Base-by-base conservation (phyloP, 2,329 filamentous ascomycete species). In the Botrytis medusae region DNA sequence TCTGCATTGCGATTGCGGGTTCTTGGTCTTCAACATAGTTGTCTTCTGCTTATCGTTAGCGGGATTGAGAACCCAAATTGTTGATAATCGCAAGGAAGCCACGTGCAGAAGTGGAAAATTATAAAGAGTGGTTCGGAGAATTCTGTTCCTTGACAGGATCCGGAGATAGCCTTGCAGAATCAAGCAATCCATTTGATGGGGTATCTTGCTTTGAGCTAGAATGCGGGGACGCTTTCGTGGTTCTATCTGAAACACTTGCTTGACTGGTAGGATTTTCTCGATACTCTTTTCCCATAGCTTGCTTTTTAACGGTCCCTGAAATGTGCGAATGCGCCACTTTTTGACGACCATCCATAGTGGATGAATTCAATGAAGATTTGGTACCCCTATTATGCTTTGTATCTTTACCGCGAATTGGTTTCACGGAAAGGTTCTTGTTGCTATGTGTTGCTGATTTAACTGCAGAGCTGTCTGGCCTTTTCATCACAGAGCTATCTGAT, bases 121-220 rank as follows among this genome's bases (percentile, higher is more conserved):
- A 42, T 8, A 40, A 32, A 48, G 1, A 12, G 48, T 40, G 29
- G 20, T 34, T 59, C 3, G 22, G 20, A 32, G 18, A 68, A 18
- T 48, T 44, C 42, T 61, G 71, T 72, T 59, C 71, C 54, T 72
- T 72, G 61, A 60, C 71, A 68, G 71, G 37, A 67, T 34, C 32
- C 3, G 18, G 29, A 37, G 54, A n/a, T 14, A 34, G 25, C 25
- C 60, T 34, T 29, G 40, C 29, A 37, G 22, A 60, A 61, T 37
- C 20, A 25, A 32, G 63, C 32, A 44, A 10, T 25, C 25, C 22
- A 12, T n/a, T 37, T 10, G 51, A 37, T 46, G n/a, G 32, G 14
- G 7, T n/a, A 40, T 54, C 14, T n/a, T 68, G 16, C 25, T 32
- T 22, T 18, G 18, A 22, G n/a, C 69, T 48, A 48, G 44, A 71